Evolutionary conservation across 2,329 filamentous ascomycete genomes (phyloP), one percentile per base, ranked within the genome.

Genomic region (Cercospora zeina): DNA sequence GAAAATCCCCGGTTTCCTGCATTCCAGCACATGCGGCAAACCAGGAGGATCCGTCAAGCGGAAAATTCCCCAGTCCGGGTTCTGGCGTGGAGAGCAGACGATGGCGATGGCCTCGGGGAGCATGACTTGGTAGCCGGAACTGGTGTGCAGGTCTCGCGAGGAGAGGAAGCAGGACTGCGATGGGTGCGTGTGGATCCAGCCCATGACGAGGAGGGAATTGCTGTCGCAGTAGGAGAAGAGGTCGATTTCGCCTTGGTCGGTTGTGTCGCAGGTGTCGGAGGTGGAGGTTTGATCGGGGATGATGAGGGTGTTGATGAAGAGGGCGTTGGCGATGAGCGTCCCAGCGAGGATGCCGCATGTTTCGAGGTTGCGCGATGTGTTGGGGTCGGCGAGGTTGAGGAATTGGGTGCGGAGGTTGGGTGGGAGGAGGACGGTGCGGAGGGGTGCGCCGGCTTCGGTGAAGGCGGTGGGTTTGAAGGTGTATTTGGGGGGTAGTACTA

Each of bases 91-190:
- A 5, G 95, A 91, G 77, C 95, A 99, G 39, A 99, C 95, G 71
- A 99, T 96, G 3, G 95, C 95, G 65, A 99, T 92, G 70, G 91
- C 96, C 80, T 99, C 95, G 0, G 92, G 89, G 77, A 97, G 85
- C 91, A 97, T 97, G 63, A 95, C 87, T 77, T 99, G 95, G 74
- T 97, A 97, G 10, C 92, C 92, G 2, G 88, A 88, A 73, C 96
- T 93, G 0, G 96, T 99, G 73, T 99, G 95, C 68, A 97, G 74
- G 73, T 99, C 95, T 54, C 93, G 83, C 54, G 89, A 95, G 74
- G 91, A 96, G 90, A 99, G 96, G 75, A 99, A 99, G 76, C 95
- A 99, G 0, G 91, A 96, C 78, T 99, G 95, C 0, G 89, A 91
- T 0, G 95, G 95, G 75, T 99, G 95, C 0, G 95, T 99, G 74